Evolutionary conservation across 352 stramenopile species (phyloP).

Genomic region (Pythium rishiriense): DNA sequence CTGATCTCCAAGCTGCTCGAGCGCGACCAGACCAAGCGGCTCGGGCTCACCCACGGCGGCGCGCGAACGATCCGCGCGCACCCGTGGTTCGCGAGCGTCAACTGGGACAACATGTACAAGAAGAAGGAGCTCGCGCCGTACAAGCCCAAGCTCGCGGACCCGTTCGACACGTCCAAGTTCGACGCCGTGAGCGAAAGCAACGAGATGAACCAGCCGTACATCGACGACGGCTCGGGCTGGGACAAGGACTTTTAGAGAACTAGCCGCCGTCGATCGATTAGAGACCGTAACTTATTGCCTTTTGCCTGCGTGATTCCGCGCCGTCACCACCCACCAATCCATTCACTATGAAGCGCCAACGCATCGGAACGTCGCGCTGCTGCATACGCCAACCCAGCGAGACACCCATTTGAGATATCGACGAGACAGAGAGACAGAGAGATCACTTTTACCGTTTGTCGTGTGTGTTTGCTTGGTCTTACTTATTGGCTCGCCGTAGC

Average conservation of each 20-base stretch:
- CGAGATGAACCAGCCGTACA: constrained; percentile 53
- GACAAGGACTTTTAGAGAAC: constrained; percentile 78
- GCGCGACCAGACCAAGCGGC: constrained; percentile 72
- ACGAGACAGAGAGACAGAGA: not conserved
- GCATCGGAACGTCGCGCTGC: constrained; percentile 16
- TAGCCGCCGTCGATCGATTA: not conserved
- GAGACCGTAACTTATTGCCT: not conserved
- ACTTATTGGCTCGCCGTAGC: not conserved
- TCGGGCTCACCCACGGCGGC: constrained; percentile 69
- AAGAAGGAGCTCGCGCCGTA: constrained; percentile 80
- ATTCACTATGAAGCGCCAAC: not conserved
- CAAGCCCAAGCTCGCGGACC: constrained; percentile 67
- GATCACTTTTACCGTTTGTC: not conserved
- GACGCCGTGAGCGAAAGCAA: constrained; percentile 72
- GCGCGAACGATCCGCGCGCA: constrained; percentile 76
- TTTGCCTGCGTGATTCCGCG: too few species aligned
- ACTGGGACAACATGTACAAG: constrained; percentile 69
- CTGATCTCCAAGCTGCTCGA: constrained; percentile 77
- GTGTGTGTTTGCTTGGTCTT: too few species aligned
- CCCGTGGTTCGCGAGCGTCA: constrained; percentile 76
- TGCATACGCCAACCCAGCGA: not conserved
- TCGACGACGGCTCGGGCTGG: constrained; percentile 67
- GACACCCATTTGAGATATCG: too few species aligned
- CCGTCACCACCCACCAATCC: not conserved
- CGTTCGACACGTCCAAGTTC: constrained; percentile 82